Evolutionary conservation across 2,329 filamentous ascomycete genomes (phyloP).

Genomic region (Fusarium hostae): DNA sequence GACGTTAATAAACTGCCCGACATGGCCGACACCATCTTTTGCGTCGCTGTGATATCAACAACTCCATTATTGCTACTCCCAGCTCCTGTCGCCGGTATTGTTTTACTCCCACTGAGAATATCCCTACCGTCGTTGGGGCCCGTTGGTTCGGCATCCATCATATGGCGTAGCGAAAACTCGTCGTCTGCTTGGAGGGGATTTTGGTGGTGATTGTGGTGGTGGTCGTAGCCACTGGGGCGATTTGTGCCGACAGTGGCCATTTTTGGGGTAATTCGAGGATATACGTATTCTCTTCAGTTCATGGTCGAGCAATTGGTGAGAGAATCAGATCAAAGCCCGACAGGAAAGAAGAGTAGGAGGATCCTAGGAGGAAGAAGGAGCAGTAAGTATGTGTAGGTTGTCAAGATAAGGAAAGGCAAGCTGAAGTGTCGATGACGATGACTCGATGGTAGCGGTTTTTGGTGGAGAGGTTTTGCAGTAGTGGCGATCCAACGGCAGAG

Average conservation of each 20-base stretch:
- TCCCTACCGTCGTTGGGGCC: slow-evolving; percentile 16
- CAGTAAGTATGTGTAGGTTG: background rate
- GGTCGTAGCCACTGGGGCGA: slow-evolving; percentile 38
- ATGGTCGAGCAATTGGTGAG: slow-evolving; percentile 23
- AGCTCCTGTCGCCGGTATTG: slow-evolving; percentile 20
- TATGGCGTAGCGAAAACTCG: slow-evolving; percentile 46
- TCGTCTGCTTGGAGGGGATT: slow-evolving; percentile 43
- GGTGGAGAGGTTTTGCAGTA: slow-evolving; percentile 31
- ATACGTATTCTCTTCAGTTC: slow-evolving; percentile 18
- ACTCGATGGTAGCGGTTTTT: slow-evolving; percentile 29
- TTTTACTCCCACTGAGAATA: slow-evolving; percentile 7
- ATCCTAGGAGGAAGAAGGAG: background rate
- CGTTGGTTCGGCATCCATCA: slow-evolving; percentile 39
- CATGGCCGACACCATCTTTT: slow-evolving; percentile 96
- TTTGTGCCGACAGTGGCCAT: slow-evolving; percentile 41
- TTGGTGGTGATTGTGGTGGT: slow-evolving; percentile 29
- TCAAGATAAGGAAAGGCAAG: background rate
- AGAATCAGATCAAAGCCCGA: background rate
- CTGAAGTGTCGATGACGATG: slow-evolving; percentile 42
- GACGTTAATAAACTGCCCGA: slow-evolving; percentile 91
- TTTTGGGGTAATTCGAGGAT: slow-evolving; percentile 17
- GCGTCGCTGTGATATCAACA: slow-evolving; percentile 78
- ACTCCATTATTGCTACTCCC: slow-evolving; percentile 49
- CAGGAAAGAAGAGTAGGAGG: background rate
- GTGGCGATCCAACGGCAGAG: slow-evolving; percentile 23